These are phyloP conservation scores for Malus asiatica DNA, from an alignment of 306 rosid genomes.

Conservation along the genomic window DNA sequence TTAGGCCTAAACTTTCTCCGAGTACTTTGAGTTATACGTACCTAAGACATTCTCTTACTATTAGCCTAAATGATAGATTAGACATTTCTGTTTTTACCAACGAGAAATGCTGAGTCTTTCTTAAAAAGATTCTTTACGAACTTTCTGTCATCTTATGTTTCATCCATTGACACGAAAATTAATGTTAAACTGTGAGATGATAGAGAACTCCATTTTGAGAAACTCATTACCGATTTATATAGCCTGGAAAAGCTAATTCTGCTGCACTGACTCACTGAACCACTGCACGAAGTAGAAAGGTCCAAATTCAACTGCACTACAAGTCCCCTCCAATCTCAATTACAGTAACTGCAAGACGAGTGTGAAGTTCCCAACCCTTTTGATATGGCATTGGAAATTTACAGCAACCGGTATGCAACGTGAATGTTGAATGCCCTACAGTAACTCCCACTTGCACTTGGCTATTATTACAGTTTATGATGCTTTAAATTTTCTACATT, in stretches of 20 bases:
- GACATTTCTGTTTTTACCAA: background rate
- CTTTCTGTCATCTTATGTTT: too few relatives aligned
- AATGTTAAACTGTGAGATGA: too few relatives aligned
- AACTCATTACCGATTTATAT: background rate
- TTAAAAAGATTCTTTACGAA: too few relatives aligned
- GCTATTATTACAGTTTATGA: background rate
- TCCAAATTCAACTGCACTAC: background rate
- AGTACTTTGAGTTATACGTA: too few relatives aligned
- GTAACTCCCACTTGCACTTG: background rate
- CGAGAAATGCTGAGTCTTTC: too few relatives aligned
- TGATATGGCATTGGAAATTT: background rate
- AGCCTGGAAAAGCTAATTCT: constrained; percentile 12
- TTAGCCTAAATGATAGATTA: background rate
- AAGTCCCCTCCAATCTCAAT: constrained; percentile 1
- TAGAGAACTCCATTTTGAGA: too few relatives aligned
- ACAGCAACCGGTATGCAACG: background rate
- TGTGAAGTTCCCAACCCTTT: background rate
- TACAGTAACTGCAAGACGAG: background rate
- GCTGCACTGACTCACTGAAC: background rate
- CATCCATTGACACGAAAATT: accelerated
- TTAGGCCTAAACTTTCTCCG: background rate
- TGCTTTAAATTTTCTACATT: too few relatives aligned
- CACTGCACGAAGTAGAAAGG: background rate
- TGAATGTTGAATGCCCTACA: background rate
- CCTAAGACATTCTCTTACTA: too few relatives aligned